These are phyloP conservation scores for Populus davidiana DNA, from an alignment of 345 rosid genomes.

Conservation along the genomic window DNA sequence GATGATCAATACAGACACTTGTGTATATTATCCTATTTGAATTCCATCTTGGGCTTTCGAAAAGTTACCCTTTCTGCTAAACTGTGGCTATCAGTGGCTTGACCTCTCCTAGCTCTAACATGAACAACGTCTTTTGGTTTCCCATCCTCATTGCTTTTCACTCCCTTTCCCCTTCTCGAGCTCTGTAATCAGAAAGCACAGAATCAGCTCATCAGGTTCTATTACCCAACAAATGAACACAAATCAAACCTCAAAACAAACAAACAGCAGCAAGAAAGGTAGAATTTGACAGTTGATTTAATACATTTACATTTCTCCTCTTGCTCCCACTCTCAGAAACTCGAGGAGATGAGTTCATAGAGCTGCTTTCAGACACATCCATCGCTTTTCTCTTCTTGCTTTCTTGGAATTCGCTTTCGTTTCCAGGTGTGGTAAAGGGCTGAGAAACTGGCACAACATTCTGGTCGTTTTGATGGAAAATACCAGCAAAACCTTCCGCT, in stretches of 20 bases:
- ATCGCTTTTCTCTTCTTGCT: constrained; percentile 38
- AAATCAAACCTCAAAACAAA: background rate
- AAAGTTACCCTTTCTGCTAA: constrained; percentile 76
- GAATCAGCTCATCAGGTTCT: background rate
- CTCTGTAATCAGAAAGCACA: constrained; percentile 21
- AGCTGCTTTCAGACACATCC: constrained; percentile 36
- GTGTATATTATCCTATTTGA: background rate
- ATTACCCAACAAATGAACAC: background rate
- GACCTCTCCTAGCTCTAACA: constrained; percentile 93
- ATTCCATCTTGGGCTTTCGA: background rate
- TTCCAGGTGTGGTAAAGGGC: constrained; percentile 22
- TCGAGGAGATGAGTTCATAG: constrained; percentile 35
- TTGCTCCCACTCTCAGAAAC: constrained; percentile 31
- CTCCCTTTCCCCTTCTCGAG: constrained; percentile 49
- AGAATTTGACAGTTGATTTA: background rate
- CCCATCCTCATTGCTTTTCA: constrained; percentile 39
- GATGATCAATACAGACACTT: no score
- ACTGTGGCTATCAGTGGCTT: constrained; percentile 94
- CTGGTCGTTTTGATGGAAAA: constrained; percentile 28
- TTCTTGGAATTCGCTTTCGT: constrained; percentile 30
- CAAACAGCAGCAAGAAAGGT: background rate
- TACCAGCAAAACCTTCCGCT: constrained; percentile 16
- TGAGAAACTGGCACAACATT: constrained; percentile 21
- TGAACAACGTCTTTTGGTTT: constrained; percentile 70
- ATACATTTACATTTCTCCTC: constrained; percentile 37